Conservation (phyloP, 805 yeast genomes). For the Candida broadrunensis region DNA sequence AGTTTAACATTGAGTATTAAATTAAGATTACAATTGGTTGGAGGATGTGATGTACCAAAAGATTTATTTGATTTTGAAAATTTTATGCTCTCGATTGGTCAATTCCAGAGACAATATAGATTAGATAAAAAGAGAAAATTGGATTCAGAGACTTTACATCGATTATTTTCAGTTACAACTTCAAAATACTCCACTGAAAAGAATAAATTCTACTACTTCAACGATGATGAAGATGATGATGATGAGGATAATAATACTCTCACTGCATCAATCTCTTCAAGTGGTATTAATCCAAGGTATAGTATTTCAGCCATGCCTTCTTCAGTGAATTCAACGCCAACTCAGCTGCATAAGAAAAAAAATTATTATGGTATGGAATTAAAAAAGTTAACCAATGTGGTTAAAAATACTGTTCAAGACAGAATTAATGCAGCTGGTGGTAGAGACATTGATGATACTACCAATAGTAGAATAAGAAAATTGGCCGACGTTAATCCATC, state of each 20-base stretch:
- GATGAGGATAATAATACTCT: neutral
- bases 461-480: conserved; percentile 30
- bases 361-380: conserved; percentile 38
- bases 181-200: conserved; percentile 25
- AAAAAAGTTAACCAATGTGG: conserved; percentile 58
- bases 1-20: conserved; percentile 75
- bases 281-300: neutral
- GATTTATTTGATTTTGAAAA: conserved; percentile 80
- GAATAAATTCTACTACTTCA: conserved; percentile 4
- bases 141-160: conserved; percentile 52
- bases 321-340: neutral
- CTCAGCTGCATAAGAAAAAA: conserved; percentile 12
- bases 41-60: conserved; percentile 57
- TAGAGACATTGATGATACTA: conserved; percentile 16
- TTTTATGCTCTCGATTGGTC: conserved; percentile 64
- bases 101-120: conserved; percentile 72
- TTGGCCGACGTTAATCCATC: conserved; percentile 33
- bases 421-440: conserved; percentile 24
- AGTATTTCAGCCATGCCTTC: neutral
- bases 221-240: neutral
- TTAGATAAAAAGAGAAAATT: conserved; percentile 50
- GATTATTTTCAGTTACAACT: conserved; percentile 33
- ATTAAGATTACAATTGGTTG: conserved; percentile 46
- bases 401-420: conserved; percentile 73
- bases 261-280: neutral